Conservation (phyloP, 1,284 basidiomycete species). For the Leccinum griseonigrum region DNA sequence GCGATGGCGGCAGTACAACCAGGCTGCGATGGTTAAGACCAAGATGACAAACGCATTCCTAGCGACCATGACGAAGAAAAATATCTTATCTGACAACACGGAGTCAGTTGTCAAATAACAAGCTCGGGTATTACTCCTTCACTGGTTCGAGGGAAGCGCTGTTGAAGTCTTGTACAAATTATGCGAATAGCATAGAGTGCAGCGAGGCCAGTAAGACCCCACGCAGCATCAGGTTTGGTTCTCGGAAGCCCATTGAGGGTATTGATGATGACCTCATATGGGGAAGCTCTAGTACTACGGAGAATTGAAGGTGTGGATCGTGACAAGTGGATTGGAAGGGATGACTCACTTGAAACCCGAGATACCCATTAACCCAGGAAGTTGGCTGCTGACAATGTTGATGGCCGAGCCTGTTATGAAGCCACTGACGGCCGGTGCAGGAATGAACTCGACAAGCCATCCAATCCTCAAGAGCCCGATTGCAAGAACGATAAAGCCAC, state of each 20-base stretch:
- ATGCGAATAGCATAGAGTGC: constrained; percentile 78
- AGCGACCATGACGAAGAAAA: constrained; percentile 86
- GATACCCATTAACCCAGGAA: constrained; percentile 85
- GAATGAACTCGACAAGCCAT: constrained; percentile 96
- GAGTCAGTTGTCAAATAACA: not conserved
- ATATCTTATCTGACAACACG: constrained; percentile 52
- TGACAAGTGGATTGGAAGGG: not conserved
- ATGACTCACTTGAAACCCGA: constrained; percentile 71
- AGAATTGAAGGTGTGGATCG: constrained; percentile 1
- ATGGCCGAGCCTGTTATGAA: constrained; percentile 93
- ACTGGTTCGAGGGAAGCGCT: constrained; percentile 69
- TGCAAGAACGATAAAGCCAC: constrained; percentile 90
- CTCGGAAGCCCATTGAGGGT: constrained; percentile 80
- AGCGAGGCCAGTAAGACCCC: constrained; percentile 78
- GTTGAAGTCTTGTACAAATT: constrained; percentile 54
- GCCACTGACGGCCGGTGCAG: constrained; percentile 87
- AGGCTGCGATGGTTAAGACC: constrained; percentile 82
- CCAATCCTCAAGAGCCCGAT: constrained; percentile 92
- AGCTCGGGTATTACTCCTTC: constrained; percentile 16
- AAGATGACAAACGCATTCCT: constrained; percentile 88
- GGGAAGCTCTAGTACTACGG: constrained; percentile 73
- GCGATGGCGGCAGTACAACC: constrained; percentile 74
- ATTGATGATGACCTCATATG: constrained; percentile 90
- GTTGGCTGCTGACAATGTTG: constrained; percentile 84
- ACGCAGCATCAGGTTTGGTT: constrained; percentile 83